Conservation (phyloP, 106 monocot genomes). For the Alisma plantagoaquatica region DNA sequence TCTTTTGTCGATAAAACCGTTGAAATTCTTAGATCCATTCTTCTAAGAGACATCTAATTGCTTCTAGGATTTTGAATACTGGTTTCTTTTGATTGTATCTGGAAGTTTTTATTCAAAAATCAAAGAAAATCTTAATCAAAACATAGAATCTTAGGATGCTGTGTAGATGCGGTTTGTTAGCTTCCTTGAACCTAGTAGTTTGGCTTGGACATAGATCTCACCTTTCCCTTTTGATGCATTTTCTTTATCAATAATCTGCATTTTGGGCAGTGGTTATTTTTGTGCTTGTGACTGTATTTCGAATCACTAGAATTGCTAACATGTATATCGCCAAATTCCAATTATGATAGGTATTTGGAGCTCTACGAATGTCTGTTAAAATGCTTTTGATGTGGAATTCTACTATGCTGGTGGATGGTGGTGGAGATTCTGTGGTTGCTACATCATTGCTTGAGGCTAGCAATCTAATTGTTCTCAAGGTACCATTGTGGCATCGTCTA, state of each 20-base stretch:
- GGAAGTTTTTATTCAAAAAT: neutral
- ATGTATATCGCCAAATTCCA: no score
- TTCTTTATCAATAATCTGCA: neutral
- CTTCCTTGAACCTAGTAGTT: neutral
- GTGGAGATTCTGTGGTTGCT: constrained; percentile 68
- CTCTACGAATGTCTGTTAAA: constrained; percentile 93
- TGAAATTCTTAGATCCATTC: no score
- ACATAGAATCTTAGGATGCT: neutral
- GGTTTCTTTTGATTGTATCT: neutral
- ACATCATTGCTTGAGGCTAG: constrained; percentile 95
- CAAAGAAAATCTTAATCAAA: no score
- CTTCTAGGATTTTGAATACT: no score
- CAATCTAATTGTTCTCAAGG: constrained; percentile 95
- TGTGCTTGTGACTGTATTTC: neutral
- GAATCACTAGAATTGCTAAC: no score
- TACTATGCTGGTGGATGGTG: constrained; percentile 73
- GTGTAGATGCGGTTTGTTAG: neutral
- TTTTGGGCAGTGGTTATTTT: neutral
- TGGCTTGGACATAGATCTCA: neutral
- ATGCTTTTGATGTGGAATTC: constrained; percentile 99
- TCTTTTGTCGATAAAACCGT: neutral
- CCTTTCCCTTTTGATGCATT: neutral
- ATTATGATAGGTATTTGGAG: constrained; percentile 73
- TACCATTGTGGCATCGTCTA: constrained; percentile 3
- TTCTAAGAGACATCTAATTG: no score